These are phyloP conservation scores for Ocimum tenuiflorum DNA, from an alignment of 257 asterid genomes.

Conservation along the genomic window DNA sequence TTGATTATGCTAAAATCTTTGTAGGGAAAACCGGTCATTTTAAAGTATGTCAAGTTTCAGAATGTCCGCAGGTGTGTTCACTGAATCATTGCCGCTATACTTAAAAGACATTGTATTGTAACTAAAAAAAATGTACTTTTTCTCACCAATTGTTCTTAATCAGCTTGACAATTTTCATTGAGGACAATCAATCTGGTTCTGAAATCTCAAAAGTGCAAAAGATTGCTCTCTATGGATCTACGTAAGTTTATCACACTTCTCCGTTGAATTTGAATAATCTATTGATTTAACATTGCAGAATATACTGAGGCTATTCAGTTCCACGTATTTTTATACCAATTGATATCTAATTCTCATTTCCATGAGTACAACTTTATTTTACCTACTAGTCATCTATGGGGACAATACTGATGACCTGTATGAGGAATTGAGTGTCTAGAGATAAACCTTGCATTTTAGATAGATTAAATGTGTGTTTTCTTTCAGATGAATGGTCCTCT, in stretches of 20 bases:
- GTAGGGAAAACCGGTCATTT: conserved; percentile 22
- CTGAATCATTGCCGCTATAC: neutral
- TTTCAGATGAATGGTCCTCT: neutral
- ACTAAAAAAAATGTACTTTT: neutral
- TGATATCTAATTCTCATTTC: no score
- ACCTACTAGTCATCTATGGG: no score
- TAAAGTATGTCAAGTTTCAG: conserved; percentile 26
- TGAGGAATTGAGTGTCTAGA: no score
- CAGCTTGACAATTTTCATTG: conserved; percentile 91
- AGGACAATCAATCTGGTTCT: conserved; percentile 85
- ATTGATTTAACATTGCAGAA: no score
- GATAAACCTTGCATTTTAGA: no score
- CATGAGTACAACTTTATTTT: no score
- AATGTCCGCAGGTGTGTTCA: conserved; percentile 22
- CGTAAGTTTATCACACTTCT: conserved; percentile 52
- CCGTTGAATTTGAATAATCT: neutral
- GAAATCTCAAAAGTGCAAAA: conserved; percentile 81
- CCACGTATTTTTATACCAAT: no score
- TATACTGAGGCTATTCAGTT: no score
- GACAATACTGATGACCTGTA: no score
- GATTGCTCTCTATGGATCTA: conserved; percentile 72
- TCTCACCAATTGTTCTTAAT: conserved; percentile 11
- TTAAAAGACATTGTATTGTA: neutral
- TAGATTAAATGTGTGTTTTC: neutral
- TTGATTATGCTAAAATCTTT: neutral